Conservation (phyloP, 2,329 filamentous ascomycete species). For the Aureobasidium sp. region DNA sequence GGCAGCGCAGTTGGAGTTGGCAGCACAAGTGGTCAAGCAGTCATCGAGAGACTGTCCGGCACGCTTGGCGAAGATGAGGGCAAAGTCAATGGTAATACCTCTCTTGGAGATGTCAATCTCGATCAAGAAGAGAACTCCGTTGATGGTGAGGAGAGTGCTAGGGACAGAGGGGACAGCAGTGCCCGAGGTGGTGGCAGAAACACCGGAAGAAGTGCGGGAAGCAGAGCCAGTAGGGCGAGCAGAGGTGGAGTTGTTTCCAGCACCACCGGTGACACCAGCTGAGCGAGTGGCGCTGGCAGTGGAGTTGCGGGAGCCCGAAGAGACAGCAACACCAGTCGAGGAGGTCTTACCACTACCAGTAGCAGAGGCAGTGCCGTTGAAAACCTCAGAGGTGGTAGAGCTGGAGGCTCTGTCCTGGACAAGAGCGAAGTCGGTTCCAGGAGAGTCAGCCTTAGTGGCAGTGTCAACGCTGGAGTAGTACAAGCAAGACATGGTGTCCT, state of each 20-base stretch:
- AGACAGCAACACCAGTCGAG: not conserved
- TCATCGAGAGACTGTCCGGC: not conserved
- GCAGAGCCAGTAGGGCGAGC: not conserved
- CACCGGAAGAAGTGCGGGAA: not conserved
- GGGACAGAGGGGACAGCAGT: not conserved
- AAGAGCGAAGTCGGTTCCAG: not conserved
- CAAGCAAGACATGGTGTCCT: not conserved
- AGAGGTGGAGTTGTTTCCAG: not conserved
- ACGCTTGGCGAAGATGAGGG: not conserved
- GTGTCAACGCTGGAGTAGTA: not conserved
- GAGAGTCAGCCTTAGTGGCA: not conserved
- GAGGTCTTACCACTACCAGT: not conserved
- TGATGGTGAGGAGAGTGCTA: not conserved
- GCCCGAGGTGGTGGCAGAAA: not conserved
- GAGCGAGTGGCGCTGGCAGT: not conserved
- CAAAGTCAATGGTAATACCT: constrained; percentile 3
- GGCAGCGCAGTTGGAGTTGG: not conserved
- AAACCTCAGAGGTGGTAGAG: no score
- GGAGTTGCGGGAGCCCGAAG: not conserved
- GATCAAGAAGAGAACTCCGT: not conserved
- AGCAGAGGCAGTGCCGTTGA: not conserved
- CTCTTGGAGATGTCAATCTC: not conserved
- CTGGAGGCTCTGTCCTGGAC: not conserved
- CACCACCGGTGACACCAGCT: not conserved
- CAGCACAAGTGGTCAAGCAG: constrained; percentile 2